Evolutionary conservation across 2,329 filamentous ascomycete genomes (phyloP).

Genomic region (Diaporthe ampelina): DNA sequence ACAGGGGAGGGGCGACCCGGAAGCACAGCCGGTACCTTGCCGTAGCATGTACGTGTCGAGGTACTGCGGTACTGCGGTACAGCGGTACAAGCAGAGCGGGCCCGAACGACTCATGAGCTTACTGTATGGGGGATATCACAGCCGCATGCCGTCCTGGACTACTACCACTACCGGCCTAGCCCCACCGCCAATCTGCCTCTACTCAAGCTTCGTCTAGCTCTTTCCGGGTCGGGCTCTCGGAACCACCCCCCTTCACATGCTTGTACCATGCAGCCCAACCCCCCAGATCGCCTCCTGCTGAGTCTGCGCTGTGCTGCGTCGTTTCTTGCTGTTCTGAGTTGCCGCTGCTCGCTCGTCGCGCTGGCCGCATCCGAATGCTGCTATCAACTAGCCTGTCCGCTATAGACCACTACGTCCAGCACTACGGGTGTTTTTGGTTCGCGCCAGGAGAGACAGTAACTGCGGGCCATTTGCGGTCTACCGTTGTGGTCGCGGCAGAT

Average conservation of each 20-base stretch:
- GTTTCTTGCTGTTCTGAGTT: neutral
- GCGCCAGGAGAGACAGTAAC: slow-evolving; percentile 19
- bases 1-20: slow-evolving; percentile 18
- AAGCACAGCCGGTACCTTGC: slow-evolving; percentile 26
- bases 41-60: neutral
- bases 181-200: slow-evolving; percentile 27
- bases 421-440: slow-evolving; percentile 7
- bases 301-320: neutral
- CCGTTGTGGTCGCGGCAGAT: slow-evolving; percentile 18
- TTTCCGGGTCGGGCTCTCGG: slow-evolving; percentile 33
- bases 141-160: slow-evolving; percentile 11
- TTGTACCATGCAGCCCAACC: slow-evolving; percentile 16
- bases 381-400: slow-evolving; percentile 26
- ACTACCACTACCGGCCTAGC: slow-evolving; percentile 23
- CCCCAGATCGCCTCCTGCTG: neutral
- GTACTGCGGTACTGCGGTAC: neutral
- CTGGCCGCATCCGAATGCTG: slow-evolving; percentile 29
- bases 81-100: slow-evolving; percentile 4
- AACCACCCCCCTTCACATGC: slow-evolving; percentile 29
- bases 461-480: slow-evolving; percentile 1
- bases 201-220: slow-evolving; percentile 30
- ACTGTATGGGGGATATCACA: slow-evolving; percentile 2
- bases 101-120: slow-evolving; percentile 32
- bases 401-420: slow-evolving; percentile 15
- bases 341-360: slow-evolving; percentile 1